Base-by-base conservation (phyloP, 495 filamentous ascomycete genomes). In the Talaromyces trachyspermus region DNA sequence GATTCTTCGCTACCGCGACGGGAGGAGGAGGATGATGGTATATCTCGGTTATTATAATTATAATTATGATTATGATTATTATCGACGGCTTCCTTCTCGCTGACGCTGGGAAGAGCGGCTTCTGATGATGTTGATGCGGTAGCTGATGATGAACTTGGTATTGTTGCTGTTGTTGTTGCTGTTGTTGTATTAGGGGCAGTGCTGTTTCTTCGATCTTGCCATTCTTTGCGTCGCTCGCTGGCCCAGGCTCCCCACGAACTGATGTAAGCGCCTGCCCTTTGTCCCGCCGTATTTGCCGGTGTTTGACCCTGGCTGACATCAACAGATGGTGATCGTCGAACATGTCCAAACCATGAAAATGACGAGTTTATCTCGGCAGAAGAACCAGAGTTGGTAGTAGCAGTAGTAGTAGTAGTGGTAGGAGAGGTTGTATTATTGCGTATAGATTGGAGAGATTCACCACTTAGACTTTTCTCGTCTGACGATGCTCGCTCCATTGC, bases 181-280 rank as follows among this genome's bases (percentile, higher is more conserved):
- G 53, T 50, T 8, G 49, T 42, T 1, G 55, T 37, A 11, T 44
- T 48, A n/a, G 60, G 52, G 10, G 46, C 17, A 6, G 26, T 38
- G 20, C 5, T 41, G 15, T 25, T 49, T 47, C 62, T 66, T 46
- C 66, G 68, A 20, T 74, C 66, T 43, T 72, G 70, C 75, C 71
- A 77, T 39, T 71, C 70, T 57, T 85, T 88, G 39, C 84, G 73
- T 67, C 94, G 95, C 65, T 98, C 90, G 23, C 80, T 81, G 5
- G 91, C 91, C 92, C 92, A 98, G 2, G 79, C 68, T n/a, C 89
- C 83, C 94, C 94, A 97, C 20, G 88, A 94, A 41, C 84, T 89
- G 39, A 98, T 73, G 55, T 95, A 98, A 4, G 91, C 85, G 14
- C 88, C 78, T 8, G 91, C 91, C 51, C 83, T 84, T 52, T 81